Evolutionary conservation across 495 filamentous ascomycete genomes (phyloP), one percentile per base, ranked within the genome.

Genomic region (Sporormia fimetaria): DNA sequence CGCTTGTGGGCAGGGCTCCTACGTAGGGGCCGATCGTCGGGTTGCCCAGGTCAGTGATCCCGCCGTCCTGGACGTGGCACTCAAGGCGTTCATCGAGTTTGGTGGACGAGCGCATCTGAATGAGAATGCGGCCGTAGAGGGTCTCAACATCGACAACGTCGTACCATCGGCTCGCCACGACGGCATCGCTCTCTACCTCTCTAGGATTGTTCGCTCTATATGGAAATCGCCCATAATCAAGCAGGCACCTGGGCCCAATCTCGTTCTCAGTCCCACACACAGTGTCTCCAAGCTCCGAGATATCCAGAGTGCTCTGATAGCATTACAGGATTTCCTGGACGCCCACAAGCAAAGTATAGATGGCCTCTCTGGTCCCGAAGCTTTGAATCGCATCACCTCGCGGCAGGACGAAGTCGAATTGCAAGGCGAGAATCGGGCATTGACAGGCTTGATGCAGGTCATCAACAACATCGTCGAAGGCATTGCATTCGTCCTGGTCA

Each of bases 401-500:
- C 79, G 85, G 49, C 81, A 93, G 52, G 90, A 94, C 43, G 88
- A 96, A 51, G 72, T 88, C 12, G 81, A 84, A 2, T 66, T 88
- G 20, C 88, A 94, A 59, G 87, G 79, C 11, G 90, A 99, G 62
- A 87, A 96, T 57, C 83, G 87, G 47, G 88, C 87, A 3, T 66
- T 99, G 40, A 79, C 87, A 54, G 84, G 85, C 1, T 69, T 96
- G 20, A 74, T 87, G 30, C 73, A 80, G 30, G 63, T 96, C 9
- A 81, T 94, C 51, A 74, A 73, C 16, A 81, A 80, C 57, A 82
- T 94, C 24, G 83, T 93, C 20, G 92, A 99, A 56, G 90, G 92
- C 7, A 93, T 99, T 37, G 86, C 86, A 0, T 99, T 99, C 44
- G 83, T 93, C 6, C 67, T 84, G 22, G 88, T 94, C 45, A 67